These are phyloP conservation scores for Cucumis cinereus DNA, from an alignment of 306 rosid genomes.

Conservation along the genomic window DNA sequence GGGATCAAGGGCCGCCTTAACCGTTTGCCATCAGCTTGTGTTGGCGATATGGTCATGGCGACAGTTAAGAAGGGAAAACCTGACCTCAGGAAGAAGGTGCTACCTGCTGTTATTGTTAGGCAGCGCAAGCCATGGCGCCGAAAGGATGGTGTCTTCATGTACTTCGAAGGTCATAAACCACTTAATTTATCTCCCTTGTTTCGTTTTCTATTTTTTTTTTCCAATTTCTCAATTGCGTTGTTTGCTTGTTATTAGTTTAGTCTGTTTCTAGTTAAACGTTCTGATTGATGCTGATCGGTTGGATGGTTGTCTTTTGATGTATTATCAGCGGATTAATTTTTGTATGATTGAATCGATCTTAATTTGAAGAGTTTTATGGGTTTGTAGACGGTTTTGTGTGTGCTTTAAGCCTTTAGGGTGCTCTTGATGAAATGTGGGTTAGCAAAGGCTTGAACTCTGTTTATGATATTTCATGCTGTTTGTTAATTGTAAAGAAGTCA, in stretches of 20 bases:
- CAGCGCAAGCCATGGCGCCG: constrained; percentile 90
- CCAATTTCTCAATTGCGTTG: not conserved
- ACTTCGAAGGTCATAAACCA: constrained; percentile 49
- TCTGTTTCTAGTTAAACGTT: not conserved
- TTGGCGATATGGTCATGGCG: constrained; percentile 96
- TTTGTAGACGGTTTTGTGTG: not conserved
- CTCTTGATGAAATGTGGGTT: not conserved
- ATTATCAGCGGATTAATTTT: not conserved
- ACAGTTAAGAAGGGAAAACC: constrained; percentile 93
- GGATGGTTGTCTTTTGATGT: not conserved
- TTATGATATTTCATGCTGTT: not conserved
- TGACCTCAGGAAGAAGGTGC: constrained; percentile 80
- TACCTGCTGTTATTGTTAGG: constrained; percentile 84
- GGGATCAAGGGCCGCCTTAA: constrained; percentile 82
- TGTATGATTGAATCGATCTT: not conserved
- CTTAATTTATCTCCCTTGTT: not conserved
- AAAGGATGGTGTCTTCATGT: constrained; percentile 96
- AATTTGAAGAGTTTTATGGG: not conserved
- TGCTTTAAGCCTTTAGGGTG: not conserved
- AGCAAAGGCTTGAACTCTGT: not conserved
- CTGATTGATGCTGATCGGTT: not conserved
- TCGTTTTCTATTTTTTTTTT: not conserved
- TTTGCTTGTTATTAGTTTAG: not conserved
- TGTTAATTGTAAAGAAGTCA: not conserved
- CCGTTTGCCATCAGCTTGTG: constrained; percentile 87